A percentile compares a stretch with the other conserved stretches of the same genome.
phyloP scores from a whole-genome alignment of 2,329 filamentous ascomycete species.

The Nemania diffusa region DNA sequence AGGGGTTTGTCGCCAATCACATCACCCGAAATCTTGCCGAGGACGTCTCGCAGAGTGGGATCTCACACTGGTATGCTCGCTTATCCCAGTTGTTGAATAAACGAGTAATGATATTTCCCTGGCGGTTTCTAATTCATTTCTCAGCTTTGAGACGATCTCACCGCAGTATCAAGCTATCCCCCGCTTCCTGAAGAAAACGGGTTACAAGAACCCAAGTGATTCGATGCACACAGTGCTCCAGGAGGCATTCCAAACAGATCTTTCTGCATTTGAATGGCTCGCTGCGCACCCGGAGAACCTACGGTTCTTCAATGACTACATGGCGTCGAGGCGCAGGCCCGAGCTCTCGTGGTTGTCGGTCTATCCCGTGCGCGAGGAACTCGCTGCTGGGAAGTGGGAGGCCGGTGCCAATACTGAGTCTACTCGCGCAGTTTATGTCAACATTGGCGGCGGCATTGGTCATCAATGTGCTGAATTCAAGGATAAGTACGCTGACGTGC shows the following conservation, averaged over 20 bases:
- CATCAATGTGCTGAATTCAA: slow-evolving; percentile 36
- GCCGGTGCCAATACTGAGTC: too few species aligned
- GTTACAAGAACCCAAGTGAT: neutral
- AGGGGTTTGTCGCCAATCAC: neutral
- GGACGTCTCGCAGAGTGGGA: neutral
- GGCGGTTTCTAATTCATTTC: too few species aligned
- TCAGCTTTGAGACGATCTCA: too few species aligned
- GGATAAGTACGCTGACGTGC: slow-evolving; percentile 27
- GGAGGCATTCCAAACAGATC: neutral
- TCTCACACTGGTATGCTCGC: neutral
- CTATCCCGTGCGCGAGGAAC: neutral
- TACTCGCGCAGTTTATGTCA: too few species aligned
- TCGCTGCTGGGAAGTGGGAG: slow-evolving; percentile 3
- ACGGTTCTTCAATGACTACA: slow-evolving; percentile 3
- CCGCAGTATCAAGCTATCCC: neutral
- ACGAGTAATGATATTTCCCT: too few species aligned
- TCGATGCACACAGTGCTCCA: neutral
- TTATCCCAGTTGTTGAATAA: too few species aligned
- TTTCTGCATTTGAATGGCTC: neutral
- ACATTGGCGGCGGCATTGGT: slow-evolving; percentile 37
- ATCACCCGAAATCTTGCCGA: neutral
- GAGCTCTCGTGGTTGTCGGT: neutral
- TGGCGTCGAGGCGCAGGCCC: too few species aligned
- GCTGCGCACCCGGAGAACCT: neutral
- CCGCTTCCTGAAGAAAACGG: neutral